Base-by-base conservation (phyloP, 1,284 basidiomycete genomes). In the Sporisorium iseilematis-ciliati region DNA sequence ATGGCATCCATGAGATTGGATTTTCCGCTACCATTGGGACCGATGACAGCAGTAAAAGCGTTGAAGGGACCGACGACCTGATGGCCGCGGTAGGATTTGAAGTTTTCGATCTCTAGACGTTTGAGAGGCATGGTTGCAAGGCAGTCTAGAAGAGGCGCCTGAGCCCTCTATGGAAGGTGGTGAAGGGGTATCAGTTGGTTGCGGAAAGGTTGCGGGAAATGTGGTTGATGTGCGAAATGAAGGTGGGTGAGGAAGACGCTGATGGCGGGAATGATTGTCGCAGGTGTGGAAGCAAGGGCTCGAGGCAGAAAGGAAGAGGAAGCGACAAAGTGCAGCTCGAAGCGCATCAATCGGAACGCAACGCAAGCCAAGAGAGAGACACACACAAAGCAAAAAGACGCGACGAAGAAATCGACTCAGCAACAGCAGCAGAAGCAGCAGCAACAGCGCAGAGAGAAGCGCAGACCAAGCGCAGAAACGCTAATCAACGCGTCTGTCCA, bases 1-100 rank as follows among this genome's bases (percentile, higher is more conserved):
- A 99, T 97, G 61, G 97, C 97, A 85, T 99, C 97, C 97, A 99
- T 99, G 72, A 99, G 90, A 85, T 99, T 99, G 38, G 94, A 96
- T 86, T 99, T 99, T 75, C 97, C 97, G 4, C 95, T 95, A 64
- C 97, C 97, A 91, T 99, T 99, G 48, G 97, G 96, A 25, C 97
- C 97, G 80, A 85, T 98, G 77, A 98, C 90, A 18, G 94, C 95
- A 0, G 94, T 96, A 86, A 99, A 99, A 79, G 92, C 91, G 84
- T 89, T 90, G 87, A 97, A 96, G 4, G 95, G 95, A 0, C 94
- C 94, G 52, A 96, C 93, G 43, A 90, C 89, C 86, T 94, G 93
- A 82, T 92, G 91, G 48, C 92, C 92, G 74, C 93, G 91, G 84
- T 96, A 95, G 56, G 65, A 77, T 57, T 85, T 85, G 75, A 85